phyloP scores from a whole-genome alignment of 129 eudicot species.

The Heracleum sosnowskyi region DNA sequence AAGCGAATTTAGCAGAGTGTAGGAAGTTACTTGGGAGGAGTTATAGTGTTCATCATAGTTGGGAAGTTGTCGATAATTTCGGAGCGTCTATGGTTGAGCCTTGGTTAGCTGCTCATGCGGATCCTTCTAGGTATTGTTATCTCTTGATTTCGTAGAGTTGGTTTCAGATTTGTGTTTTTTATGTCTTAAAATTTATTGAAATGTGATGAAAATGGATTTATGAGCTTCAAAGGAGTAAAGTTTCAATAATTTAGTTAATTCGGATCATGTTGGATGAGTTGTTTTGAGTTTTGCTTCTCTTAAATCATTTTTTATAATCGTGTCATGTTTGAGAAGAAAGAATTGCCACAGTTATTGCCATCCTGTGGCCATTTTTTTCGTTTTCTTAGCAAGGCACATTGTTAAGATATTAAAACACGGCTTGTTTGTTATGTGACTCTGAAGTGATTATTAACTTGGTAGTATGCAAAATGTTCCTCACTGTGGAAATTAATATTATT shows the following conservation, averaged over 20 bases:
- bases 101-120: constrained; percentile 96
- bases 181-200: not conserved
- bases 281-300: not conserved
- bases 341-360: not conserved
- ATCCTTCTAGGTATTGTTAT: constrained; percentile 61
- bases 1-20: constrained; percentile 76
- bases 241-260: no score
- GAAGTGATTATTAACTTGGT: not conserved
- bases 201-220: not conserved
- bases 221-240: no score
- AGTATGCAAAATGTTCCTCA: not conserved
- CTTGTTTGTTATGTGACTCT: not conserved
- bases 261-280: not conserved
- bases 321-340: not conserved
- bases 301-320: no score
- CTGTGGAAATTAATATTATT: not conserved
- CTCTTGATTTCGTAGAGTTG: not conserved
- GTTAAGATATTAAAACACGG: not conserved
- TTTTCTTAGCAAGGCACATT: not conserved
- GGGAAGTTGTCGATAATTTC: constrained; percentile 62
- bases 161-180: not conserved
- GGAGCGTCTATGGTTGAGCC: constrained; percentile 80
- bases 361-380: no score
- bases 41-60: constrained; percentile 21
- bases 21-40: constrained; percentile 27